phyloP scores from a whole-genome alignment of 1,139 yeast species.

The Blastobotrys buckinghamii region DNA sequence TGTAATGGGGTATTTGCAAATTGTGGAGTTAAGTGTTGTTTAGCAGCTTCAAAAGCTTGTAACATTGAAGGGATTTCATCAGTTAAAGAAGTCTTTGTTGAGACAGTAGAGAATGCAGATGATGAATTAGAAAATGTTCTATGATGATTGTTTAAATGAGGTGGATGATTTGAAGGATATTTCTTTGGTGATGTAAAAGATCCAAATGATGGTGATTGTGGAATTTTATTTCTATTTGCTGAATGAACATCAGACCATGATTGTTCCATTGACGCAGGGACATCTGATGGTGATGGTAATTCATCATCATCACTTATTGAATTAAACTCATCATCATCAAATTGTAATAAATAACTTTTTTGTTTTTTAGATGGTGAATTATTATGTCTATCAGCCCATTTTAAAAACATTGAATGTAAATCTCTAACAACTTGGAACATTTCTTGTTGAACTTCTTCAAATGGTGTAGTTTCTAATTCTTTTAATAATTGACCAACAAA shows the following conservation, averaged over 20 bases:
- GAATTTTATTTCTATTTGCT: not conserved
- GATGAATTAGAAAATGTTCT: slow-evolving; percentile 10
- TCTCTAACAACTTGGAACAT: slow-evolving; percentile 34
- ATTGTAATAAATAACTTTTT: not conserved
- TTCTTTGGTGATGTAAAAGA: not conserved
- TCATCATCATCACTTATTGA: not conserved
- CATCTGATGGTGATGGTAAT: not conserved
- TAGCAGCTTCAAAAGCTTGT: slow-evolving; percentile 28
- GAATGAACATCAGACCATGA: slow-evolving; percentile 9
- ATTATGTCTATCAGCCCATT: slow-evolving; percentile 21
- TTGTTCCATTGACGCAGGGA: slow-evolving; percentile 10
- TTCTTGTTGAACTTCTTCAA: slow-evolving; percentile 32
- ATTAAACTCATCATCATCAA: not conserved
- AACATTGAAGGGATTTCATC: slow-evolving; percentile 28
- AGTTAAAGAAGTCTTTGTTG: slow-evolving; percentile 18
- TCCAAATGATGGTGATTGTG: not conserved
- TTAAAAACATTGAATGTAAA: slow-evolving; percentile 31
- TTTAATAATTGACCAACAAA: slow-evolving; percentile 31
- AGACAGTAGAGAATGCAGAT: slow-evolving; percentile 3
- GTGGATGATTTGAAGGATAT: not conserved
- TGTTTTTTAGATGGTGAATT: not conserved
- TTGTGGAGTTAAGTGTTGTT: slow-evolving; percentile 3
- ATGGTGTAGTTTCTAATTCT: slow-evolving; percentile 31
- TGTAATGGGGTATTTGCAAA: not conserved
- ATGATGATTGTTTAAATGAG: not conserved